Evolutionary conservation across 306 rosid species (phyloP), one percentile per base, ranked within the genome.

Genomic region (Sophora flavescens): DNA sequence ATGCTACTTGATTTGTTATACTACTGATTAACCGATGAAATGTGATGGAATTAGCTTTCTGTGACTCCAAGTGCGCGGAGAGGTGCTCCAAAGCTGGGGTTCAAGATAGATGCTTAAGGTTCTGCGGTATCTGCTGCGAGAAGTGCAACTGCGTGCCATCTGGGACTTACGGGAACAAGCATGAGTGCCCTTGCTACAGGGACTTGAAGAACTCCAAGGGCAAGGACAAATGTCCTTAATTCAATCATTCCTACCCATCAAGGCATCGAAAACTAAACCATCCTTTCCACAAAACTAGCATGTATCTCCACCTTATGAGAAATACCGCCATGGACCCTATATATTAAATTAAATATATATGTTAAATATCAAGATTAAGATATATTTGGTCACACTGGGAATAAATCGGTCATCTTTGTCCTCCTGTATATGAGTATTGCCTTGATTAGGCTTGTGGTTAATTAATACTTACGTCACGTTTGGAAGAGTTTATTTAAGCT

Each of bases 101-200:
- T 28, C 36, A 82, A 75, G 86, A 89, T n/a, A 48, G 96, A 64
- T 95, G 99, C 78, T 50, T 92, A 80, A 90, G 63, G 81, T 92
- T 73, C 78, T 95, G 98, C 1, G 92, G 96, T 22, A 89, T 95
- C 9, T 95, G 98, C 80, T 95, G 99, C 15, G 84, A 78, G 13
- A 89, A 82, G 75, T 95, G 98, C 72, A 38, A 87, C 0, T 92
- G 98, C 32, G 97, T 92, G 72, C 98, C 98, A 1, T 92, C 97
- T 48, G 97, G 97, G 70, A 92, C 97, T 70, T 88, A 78, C 12
- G 97, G 97, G 8, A 87, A 95, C 86, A 92, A 95, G 85, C 51
- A 90, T 70, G 93, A 95, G 84, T 92, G 97, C 85, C 92, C 97
- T 87, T 95, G 97, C 82, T 92, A 95, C 84, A 82, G 83, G n/a